Evolutionary conservation across 2,329 filamentous ascomycete genomes (phyloP).

Genomic region (Furcasterigmium furcatum): DNA sequence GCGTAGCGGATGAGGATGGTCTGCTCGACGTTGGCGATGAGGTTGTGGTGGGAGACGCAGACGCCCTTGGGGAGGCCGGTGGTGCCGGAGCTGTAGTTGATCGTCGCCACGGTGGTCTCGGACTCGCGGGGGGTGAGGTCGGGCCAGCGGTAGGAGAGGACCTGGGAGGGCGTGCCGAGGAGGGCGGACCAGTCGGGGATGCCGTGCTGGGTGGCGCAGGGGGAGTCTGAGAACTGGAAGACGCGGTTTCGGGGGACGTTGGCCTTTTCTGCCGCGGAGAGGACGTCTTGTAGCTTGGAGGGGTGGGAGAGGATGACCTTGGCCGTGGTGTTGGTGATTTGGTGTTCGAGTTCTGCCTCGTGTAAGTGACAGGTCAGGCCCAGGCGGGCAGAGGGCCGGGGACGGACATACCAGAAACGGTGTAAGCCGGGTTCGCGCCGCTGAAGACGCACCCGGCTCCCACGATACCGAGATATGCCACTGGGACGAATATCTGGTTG

Average conservation of each 20-base stretch:
- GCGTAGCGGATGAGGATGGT: constrained; percentile 41
- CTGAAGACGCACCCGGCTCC: constrained; percentile 51
- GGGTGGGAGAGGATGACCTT: constrained; percentile 48
- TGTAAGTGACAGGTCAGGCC: too few relatives aligned
- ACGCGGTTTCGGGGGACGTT: constrained; percentile 37
- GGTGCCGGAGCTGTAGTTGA: constrained; percentile 50
- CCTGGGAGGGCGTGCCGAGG: constrained; percentile 26
- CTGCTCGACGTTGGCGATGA: constrained; percentile 48
- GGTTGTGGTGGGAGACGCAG: constrained; percentile 43
- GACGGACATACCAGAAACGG: constrained; percentile 37
- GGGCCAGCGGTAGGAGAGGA: constrained; percentile 36
- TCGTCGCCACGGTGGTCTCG: constrained; percentile 30
- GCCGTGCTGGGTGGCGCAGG: constrained; percentile 22
- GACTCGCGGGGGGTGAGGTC: constrained; percentile 30
- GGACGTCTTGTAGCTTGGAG: constrained; percentile 33
- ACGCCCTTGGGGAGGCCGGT: constrained; percentile 51
- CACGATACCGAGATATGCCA: constrained; percentile 49
- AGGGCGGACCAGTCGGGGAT: constrained; percentile 39
- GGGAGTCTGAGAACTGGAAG: constrained; percentile 43
- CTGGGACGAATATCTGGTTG: constrained; percentile 53
- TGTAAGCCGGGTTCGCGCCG: constrained; percentile 51
- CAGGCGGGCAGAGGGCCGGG: neutral
- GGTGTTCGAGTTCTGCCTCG: constrained; percentile 43
- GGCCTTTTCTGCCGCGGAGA: constrained; percentile 37
- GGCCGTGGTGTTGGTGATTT: constrained; percentile 48